A percentile compares a stretch with the other conserved stretches of the same genome.
phyloP scores from a whole-genome alignment of 352 stramenopile genomes.

The Halophytophthora polymorphica region DNA sequence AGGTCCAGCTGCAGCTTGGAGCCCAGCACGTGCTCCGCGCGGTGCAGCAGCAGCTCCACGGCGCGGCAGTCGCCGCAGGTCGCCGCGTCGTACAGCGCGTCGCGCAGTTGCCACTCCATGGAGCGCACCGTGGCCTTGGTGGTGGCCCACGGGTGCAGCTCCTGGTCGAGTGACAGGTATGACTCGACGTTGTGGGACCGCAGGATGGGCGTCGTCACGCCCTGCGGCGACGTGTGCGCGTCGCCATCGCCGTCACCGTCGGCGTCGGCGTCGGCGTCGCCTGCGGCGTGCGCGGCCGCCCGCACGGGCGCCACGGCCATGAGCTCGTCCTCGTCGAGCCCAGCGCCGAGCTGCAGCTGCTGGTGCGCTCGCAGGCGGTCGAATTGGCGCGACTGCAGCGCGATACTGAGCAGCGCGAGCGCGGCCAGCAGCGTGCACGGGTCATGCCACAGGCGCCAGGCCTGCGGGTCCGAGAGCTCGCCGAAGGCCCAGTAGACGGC shows the following conservation, averaged over 20 bases:
- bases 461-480: constrained; percentile 35
- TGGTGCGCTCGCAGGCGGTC: constrained; percentile 59
- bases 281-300: constrained; percentile 8
- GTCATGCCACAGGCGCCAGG: constrained; percentile 31
- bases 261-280: not conserved
- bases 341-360: constrained; percentile 57
- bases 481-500: constrained; percentile 43
- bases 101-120: constrained; percentile 46
- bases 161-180: constrained; percentile 38
- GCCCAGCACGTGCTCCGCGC: constrained; percentile 49
- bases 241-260: constrained; percentile 4
- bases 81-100: constrained; percentile 46
- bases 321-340: constrained; percentile 45
- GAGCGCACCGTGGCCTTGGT: constrained; percentile 30
- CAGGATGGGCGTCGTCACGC: constrained; percentile 31
- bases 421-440: constrained; percentile 21
- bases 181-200: constrained; percentile 36
- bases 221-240: constrained; percentile 6
- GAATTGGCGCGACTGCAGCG: constrained; percentile 63
- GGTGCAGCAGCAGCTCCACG: constrained; percentile 41
- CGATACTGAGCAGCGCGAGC: constrained; percentile 39
- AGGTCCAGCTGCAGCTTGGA: constrained; percentile 64
- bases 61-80: constrained; percentile 38
- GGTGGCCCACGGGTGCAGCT: constrained; percentile 30
- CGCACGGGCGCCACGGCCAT: constrained; percentile 17